A percentile compares a stretch with the other conserved stretches of the same genome.
Evolutionary conservation across 139 green algal genomes (phyloP).

Genomic region (Chlorella sp.): DNA sequence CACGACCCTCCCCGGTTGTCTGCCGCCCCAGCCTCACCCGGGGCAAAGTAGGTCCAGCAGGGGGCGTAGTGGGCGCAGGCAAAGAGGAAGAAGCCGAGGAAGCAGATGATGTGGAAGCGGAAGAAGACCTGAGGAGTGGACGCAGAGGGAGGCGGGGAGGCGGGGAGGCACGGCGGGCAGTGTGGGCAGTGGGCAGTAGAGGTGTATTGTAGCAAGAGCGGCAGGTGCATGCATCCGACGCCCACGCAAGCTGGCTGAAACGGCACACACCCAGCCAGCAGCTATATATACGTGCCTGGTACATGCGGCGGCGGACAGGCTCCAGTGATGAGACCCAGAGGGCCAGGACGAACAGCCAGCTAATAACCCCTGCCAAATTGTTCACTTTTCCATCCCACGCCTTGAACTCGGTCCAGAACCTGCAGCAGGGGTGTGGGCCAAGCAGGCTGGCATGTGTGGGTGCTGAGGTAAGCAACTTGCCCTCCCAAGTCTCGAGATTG

Average conservation of each 20-base stretch:
- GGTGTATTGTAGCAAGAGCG: too few species aligned
- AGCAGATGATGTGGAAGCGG: slow-evolving; percentile 45
- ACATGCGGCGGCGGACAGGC: slow-evolving; percentile 22
- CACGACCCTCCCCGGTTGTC: too few species aligned
- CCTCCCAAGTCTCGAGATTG: too few species aligned
- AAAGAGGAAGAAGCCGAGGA: slow-evolving; percentile 50
- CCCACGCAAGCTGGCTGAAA: neutral
- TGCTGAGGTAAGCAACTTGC: too few species aligned
- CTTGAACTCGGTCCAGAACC: slow-evolving; percentile 28
- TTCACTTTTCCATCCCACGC: slow-evolving; percentile 8
- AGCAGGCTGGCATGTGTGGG: too few species aligned
- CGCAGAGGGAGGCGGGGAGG: neutral
- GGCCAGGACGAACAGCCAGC: slow-evolving; percentile 24
- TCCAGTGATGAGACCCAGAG: slow-evolving; percentile 32
- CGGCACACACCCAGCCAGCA: too few species aligned
- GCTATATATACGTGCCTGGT: neutral
- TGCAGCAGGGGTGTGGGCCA: neutral
- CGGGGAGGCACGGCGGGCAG: neutral
- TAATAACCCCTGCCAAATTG: slow-evolving; percentile 36
- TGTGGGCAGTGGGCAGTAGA: too few species aligned
- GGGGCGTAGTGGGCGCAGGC: slow-evolving; percentile 41
- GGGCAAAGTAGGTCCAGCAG: slow-evolving; percentile 35
- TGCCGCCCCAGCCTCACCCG: slow-evolving; percentile 12
- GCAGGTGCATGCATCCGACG: neutral
- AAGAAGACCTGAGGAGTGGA: slow-evolving; percentile 36